These are phyloP conservation scores for Botryotinia calthae DNA, from an alignment of 2,329 filamentous ascomycete species.

Conservation along the genomic window DNA sequence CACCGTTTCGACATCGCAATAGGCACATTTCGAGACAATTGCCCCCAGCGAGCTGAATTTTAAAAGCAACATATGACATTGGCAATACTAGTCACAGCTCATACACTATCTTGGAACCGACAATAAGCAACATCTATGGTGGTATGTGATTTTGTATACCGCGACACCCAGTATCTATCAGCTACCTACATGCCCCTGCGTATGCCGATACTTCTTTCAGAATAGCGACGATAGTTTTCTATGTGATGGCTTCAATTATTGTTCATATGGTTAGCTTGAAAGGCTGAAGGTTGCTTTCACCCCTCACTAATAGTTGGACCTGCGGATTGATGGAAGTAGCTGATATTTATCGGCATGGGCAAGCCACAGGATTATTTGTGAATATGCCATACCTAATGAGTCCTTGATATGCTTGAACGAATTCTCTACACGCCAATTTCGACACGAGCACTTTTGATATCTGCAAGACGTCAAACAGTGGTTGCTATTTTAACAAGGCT, in stretches of 20 bases:
- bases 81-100: neutral
- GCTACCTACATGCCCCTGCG: slow-evolving; percentile 1
- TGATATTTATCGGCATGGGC: slow-evolving; percentile 9
- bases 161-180: slow-evolving; percentile 5
- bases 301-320: slow-evolving; percentile 14
- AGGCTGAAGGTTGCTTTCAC: slow-evolving; percentile 4
- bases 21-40: slow-evolving; percentile 6
- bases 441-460: neutral
- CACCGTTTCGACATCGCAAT: slow-evolving; percentile 5
- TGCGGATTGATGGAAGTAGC: slow-evolving; percentile 9
- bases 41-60: neutral
- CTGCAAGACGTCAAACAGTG: slow-evolving; percentile 1
- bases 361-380: slow-evolving; percentile 18
- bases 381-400: slow-evolving; percentile 21
- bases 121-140: slow-evolving; percentile 10
- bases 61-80: neutral
- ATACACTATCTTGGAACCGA: neutral
- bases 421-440: slow-evolving; percentile 1
- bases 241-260: neutral
- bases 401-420: slow-evolving; percentile 20
- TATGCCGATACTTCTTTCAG: neutral
- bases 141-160: slow-evolving; percentile 3
- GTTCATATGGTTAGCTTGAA: neutral
- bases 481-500: slow-evolving; percentile 13
- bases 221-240: slow-evolving; percentile 7